Evolutionary conservation across 768 basidiomycete genomes (phyloP), one percentile per base, ranked within the genome.

Genomic region (Lyophyllum semitale): DNA sequence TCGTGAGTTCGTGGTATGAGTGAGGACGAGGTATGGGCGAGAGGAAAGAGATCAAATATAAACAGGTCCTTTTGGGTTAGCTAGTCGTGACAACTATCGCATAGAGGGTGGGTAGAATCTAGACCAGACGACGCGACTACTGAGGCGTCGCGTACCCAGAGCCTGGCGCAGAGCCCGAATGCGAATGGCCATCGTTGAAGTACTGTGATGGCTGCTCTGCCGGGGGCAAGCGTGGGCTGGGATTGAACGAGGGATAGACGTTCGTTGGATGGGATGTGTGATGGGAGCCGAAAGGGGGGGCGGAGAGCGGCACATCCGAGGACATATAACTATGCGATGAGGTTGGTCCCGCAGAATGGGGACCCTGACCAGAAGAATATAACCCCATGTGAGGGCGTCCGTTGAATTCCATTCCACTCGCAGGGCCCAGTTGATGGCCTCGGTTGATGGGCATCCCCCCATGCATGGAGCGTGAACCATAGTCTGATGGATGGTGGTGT

Each of bases 261-360:
- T 70, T 67, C 51, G 67, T 68, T 63, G 67, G 63, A 20, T 65
- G 61, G 18, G 66, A 63, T 3, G 68, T 59, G 33, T 67, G 64
- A 48, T 71, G 72, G 26, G 71, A 70, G 37, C 71, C 72, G 59
- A 77, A 80, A 2, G 77, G 75, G 59, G 82, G 76, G 5, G 83
- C 80, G 18, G 83, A 80, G 62, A 84, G 72, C 8, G 84, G 81
- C 20, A 83, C 73, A 20, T 76, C 75, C 45, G 74, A 73, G 50
- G 71, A 64, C 57, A 73, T 66, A 63, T 73, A 75, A 6, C 6
- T 6, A 30, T 54, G 51, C 0, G 73, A 65, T 7, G 65, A 70
- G 26, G 66, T 62, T 54, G 73, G 69, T 17, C 71, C 71, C 42
- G 73, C 73, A 59, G 79, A 74, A 69, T 79, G 77, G 55, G 77